Evolutionary conservation across 805 yeast species (phyloP), one percentile per base, ranked within the genome.

Genomic region (Saturnispora hagleri): DNA sequence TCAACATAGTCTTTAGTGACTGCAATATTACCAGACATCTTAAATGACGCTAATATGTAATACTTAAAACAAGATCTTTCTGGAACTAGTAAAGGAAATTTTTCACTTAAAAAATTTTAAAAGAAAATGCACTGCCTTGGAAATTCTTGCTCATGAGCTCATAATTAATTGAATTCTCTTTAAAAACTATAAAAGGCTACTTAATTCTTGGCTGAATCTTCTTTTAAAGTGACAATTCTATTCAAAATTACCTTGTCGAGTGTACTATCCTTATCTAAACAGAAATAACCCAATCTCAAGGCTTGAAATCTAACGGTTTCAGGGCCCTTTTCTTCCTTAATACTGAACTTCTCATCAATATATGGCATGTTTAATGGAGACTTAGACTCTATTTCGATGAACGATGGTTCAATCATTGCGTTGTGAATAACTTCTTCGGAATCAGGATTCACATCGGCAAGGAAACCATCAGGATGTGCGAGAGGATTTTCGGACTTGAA

Each of bases 291-390:
- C 45, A 88, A 91, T 72, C 99, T 82, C 69, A 93, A 79, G 31
- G 96, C 99, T 73, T 93, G 99, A 89, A 93, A 93, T 69, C 99
- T 81, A 33, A 87, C 89, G n/a, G 90, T 79, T 67, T 90, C 95
- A 45, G 81, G 79, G 3, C 80, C 77, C 34, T 75, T 75, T 54
- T 77, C 75, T 66, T 93, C 97, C 59, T 77, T 74, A 58, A 89
- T 84, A 63, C 76, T 75, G 65, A 89, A 87, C 56, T 83, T 83
- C 40, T 76, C 72, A 48, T 80, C 76, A 33, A 76, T 74, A 52
- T 62, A 66, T 28, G 82, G 75, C 60, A 80, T 71, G 58, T 81
- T 81, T 81, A 91, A 79, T 54, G 97, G 97, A 26, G 91, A 81
- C 58, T 78, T 81, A 54, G 68, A 67, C 60, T 79, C 71, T 51